A percentile compares a stretch with the other conserved stretches of the same genome.
Evolutionary conservation across 2,329 filamentous ascomycete species (phyloP).

Genomic region (Sphaerulina musiva): DNA sequence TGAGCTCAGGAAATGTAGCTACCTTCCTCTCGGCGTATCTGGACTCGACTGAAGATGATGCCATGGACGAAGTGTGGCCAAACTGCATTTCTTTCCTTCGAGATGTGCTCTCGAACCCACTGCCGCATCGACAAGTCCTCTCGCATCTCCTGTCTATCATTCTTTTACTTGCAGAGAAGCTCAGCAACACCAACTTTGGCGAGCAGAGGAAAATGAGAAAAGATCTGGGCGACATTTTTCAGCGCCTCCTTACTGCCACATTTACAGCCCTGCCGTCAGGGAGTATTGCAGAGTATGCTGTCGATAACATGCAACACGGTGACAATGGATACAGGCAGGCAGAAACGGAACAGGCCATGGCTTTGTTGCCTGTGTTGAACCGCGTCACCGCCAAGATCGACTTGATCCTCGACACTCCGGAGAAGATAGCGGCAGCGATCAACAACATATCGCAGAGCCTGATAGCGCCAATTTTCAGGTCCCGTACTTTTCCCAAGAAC

Average conservation of each 20-base stretch:
- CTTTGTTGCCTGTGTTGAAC: conserved; percentile 73
- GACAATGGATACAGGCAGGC: conserved; percentile 23
- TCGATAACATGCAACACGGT: conserved; percentile 28
- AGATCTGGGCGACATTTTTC: conserved; percentile 86
- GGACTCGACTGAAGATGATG: conserved; percentile 84
- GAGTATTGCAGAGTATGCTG: conserved; percentile 17
- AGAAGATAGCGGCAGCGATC: conserved; percentile 72
- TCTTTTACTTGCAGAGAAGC: conserved; percentile 83
- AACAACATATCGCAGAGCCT: conserved; percentile 76
- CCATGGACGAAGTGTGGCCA: conserved; percentile 96
- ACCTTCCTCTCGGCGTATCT: conserved; percentile 88
- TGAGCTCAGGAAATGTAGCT: conserved; percentile 77
- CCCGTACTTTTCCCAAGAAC: conserved; percentile 81
- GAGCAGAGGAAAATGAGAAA: conserved; percentile 87
- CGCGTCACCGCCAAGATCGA: conserved; percentile 72
- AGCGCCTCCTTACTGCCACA: conserved; percentile 80
- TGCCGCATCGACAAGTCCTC: conserved; percentile 86
- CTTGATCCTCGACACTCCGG: conserved; percentile 76
- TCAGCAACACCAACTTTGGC: conserved; percentile 95
- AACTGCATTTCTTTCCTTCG: conserved; percentile 87
- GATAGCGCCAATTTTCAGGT: conserved; percentile 72
- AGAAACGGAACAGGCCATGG: conserved; percentile 53
- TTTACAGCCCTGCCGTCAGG: conserved; percentile 58
- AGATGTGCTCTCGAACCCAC: conserved; percentile 85
- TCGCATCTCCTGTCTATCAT: conserved; percentile 83